phyloP scores from a whole-genome alignment of 345 rosid species.

The Lepidium sativum region DNA sequence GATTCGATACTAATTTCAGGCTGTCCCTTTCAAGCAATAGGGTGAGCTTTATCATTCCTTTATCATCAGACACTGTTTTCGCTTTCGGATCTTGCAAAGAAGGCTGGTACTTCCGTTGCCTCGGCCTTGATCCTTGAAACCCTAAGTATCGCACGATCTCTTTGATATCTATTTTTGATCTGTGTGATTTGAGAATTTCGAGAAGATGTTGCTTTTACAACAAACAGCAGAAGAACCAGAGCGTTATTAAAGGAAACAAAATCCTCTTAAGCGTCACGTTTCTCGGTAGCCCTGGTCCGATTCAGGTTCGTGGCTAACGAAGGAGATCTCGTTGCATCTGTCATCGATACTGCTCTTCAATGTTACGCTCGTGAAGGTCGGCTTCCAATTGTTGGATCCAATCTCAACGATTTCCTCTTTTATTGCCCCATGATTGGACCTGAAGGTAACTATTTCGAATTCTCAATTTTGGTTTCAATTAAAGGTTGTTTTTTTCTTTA shows the following conservation, averaged over 20 bases:
- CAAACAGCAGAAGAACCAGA: conserved; percentile 63
- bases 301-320: conserved; percentile 89
- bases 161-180: not conserved
- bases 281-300: conserved; percentile 88
- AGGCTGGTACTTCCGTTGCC: conserved; percentile 99
- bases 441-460: conserved; percentile 25
- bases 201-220: conserved; percentile 53
- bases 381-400: conserved; percentile 75
- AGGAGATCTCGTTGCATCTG: conserved; percentile 55
- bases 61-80: conserved; percentile 43
- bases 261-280: conserved; percentile 67
- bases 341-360: conserved; percentile 74
- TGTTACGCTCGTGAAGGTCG: conserved; percentile 84
- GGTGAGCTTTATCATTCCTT: conserved; percentile 53
- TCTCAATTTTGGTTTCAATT: not conserved
- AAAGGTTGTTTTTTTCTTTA: not conserved
- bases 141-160: not conserved
- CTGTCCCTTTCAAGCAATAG: conserved; percentile 68
- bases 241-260: conserved; percentile 54
- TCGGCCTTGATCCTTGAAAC: conserved; percentile 80
- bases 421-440: conserved; percentile 56
- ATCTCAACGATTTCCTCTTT: conserved; percentile 62
- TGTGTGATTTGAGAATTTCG: not conserved
- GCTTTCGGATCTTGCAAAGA: conserved; percentile 91
- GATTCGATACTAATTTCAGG: conserved; percentile 37